Conservation (phyloP, 2,329 filamentous ascomycete genomes). For the Epicoccum nigrum region DNA sequence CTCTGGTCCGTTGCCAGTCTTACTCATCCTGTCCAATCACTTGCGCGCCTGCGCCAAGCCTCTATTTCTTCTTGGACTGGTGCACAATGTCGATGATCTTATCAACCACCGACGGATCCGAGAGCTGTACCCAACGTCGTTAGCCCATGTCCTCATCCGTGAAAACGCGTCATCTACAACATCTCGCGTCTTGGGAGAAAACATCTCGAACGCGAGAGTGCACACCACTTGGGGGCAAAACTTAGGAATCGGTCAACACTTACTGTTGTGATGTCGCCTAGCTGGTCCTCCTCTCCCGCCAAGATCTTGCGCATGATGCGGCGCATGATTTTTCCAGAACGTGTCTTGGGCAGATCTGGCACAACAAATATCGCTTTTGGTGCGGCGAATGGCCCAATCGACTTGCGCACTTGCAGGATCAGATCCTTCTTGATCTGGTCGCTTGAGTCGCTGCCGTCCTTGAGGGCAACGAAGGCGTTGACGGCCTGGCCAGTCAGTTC, state of each 20-base stretch:
- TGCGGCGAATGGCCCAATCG: conserved; percentile 95
- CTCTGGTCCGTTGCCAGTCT: not conserved
- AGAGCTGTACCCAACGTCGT: conserved; percentile 64
- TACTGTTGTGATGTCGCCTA: conserved; percentile 92
- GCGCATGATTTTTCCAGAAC: conserved; percentile 98
- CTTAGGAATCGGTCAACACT: conserved; percentile 47
- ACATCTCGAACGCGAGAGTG: conserved; percentile 8
- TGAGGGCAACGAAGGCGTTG: conserved; percentile 94
- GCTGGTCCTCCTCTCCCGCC: conserved; percentile 93
- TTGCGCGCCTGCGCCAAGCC: conserved; percentile 8
- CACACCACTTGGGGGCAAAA: not conserved
- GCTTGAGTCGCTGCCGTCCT: conserved; percentile 76
- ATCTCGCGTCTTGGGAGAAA: conserved; percentile 11
- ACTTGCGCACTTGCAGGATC: conserved; percentile 92
- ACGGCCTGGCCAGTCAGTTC: conserved; percentile 97
- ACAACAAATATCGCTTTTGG: conserved; percentile 93
- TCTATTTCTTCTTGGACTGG: conserved; percentile 57
- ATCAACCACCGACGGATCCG: conserved; percentile 85
- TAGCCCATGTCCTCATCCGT: conserved; percentile 27
- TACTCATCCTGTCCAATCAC: conserved; percentile 6
- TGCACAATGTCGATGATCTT: conserved; percentile 88
- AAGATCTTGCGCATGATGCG: conserved; percentile 96
- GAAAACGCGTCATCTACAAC: conserved; percentile 36
- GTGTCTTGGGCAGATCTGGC: conserved; percentile 93
- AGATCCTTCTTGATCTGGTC: conserved; percentile 92